phyloP scores from a whole-genome alignment of 177 flowering plant genomes.

The Vitis hybrid region DNA sequence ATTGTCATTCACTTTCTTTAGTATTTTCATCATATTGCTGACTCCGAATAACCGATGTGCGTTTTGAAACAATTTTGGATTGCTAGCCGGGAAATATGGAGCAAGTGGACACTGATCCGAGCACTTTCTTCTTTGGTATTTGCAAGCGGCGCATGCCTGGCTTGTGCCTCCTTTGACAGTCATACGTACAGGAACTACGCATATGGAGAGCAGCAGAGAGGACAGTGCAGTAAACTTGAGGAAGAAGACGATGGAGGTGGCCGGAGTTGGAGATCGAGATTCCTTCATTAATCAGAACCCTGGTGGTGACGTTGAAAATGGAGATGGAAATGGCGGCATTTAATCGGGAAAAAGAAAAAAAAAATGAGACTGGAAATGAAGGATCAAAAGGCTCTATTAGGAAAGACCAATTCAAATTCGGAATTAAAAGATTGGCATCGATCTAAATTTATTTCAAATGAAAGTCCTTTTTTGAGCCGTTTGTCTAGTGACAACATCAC shows the following conservation, averaged over 20 bases:
- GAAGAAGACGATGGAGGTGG: too few relatives aligned
- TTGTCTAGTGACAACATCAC: background rate
- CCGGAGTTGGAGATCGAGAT: background rate
- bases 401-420: too few relatives aligned
- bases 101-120: slow-evolving; percentile 46
- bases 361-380: too few relatives aligned
- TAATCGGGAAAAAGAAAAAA: too few relatives aligned
- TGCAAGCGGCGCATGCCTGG: slow-evolving; percentile 78
- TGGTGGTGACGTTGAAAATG: too few relatives aligned
- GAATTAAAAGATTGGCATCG: too few relatives aligned
- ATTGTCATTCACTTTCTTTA: slow-evolving; percentile 18
- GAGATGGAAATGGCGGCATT: too few relatives aligned
- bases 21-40: slow-evolving; percentile 40
- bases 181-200: slow-evolving; percentile 2
- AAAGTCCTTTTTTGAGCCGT: too few relatives aligned
- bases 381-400: too few relatives aligned
- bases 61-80: slow-evolving; percentile 45
- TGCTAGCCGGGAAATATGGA: slow-evolving; percentile 62
- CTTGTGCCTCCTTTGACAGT: slow-evolving; percentile 51
- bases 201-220: background rate
- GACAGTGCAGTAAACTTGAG: too few relatives aligned
- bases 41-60: slow-evolving; percentile 67
- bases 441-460: too few relatives aligned
- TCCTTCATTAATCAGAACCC: too few relatives aligned
- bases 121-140: slow-evolving; percentile 63